A percentile compares a stretch with the other conserved stretches of the same genome.
Evolutionary conservation across 805 yeast genomes (phyloP).

Genomic region (Kockiozyma suomiensis): DNA sequence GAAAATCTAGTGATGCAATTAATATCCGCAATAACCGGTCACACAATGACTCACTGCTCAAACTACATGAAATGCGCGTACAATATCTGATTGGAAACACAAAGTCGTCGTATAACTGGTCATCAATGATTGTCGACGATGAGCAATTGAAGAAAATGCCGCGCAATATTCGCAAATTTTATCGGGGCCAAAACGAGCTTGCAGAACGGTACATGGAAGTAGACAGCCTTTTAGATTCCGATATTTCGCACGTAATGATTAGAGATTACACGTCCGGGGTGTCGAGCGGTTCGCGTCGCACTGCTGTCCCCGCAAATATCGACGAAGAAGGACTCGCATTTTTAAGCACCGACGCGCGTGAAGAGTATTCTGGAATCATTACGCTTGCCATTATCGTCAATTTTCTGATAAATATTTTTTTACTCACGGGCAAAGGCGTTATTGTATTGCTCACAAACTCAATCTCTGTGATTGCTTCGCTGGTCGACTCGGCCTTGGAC

Average conservation of each 20-base stretch:
- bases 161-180: conserved; percentile 48
- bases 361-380: conserved; percentile 50
- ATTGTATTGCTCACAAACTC: conserved; percentile 69
- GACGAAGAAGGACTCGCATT: conserved; percentile 60
- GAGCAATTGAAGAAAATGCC: conserved; percentile 37
- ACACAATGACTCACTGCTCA: conserved; percentile 29
- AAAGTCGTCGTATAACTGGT: conserved; percentile 50
- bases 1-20: conserved; percentile 3
- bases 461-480: conserved; percentile 74
- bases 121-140: conserved; percentile 33
- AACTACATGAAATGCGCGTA: conserved; percentile 51
- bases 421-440: conserved; percentile 53
- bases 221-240: conserved; percentile 69
- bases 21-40: neutral
- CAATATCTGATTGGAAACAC: conserved; percentile 51
- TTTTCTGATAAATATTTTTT: conserved; percentile 55
- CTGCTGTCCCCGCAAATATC: conserved; percentile 61
- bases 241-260: conserved; percentile 66
- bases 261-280: conserved; percentile 51
- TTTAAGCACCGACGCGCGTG: conserved; percentile 51
- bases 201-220: conserved; percentile 60
- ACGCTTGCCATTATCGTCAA: conserved; percentile 65
- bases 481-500: conserved; percentile 75
- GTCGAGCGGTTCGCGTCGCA: conserved; percentile 26
- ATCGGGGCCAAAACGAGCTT: conserved; percentile 60